These are phyloP conservation scores for Artemisia annua DNA, from an alignment of 129 eudicot species.

Conservation along the genomic window DNA sequence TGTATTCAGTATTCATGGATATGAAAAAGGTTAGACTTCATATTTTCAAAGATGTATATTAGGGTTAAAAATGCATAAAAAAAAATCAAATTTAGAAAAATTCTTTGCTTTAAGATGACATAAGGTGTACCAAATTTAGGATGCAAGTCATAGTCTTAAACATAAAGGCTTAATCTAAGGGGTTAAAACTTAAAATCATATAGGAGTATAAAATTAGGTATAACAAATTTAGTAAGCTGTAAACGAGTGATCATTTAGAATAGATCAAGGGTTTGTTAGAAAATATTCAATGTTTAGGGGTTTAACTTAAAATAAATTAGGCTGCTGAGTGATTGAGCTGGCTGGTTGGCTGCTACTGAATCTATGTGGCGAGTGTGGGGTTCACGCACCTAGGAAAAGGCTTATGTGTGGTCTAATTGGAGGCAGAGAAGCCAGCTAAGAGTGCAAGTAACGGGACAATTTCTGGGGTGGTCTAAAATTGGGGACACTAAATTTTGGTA, in stretches of 20 bases:
- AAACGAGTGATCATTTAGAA: neutral
- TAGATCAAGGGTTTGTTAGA: slow-evolving; percentile 6
- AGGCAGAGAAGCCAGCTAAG: slow-evolving; percentile 34
- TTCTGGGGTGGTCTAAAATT: slow-evolving; percentile 11
- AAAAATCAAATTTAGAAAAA: no score
- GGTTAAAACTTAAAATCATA: no score
- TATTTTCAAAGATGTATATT: no score
- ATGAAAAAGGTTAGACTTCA: no score
- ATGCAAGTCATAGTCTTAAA: no score
- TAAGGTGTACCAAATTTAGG: no score
- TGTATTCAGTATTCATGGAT: no score
- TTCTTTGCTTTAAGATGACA: no score
- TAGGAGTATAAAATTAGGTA: neutral
- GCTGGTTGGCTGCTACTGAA: slow-evolving; percentile 11
- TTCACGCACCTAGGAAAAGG: slow-evolving; percentile 22
- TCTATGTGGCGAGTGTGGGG: slow-evolving; percentile 22
- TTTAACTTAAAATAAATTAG: neutral
- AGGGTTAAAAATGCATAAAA: no score
- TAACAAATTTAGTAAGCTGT: neutral
- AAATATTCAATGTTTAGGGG: slow-evolving; percentile 12
- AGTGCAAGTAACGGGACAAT: slow-evolving; percentile 29
- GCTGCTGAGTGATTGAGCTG: neutral
- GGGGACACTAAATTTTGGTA: slow-evolving; percentile 27
- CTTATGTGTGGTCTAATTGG: slow-evolving; percentile 22
- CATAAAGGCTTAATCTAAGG: no score